Evolutionary conservation across 2,329 filamentous ascomycete species (phyloP).

Genomic region (Scedosporium dehoogii): DNA sequence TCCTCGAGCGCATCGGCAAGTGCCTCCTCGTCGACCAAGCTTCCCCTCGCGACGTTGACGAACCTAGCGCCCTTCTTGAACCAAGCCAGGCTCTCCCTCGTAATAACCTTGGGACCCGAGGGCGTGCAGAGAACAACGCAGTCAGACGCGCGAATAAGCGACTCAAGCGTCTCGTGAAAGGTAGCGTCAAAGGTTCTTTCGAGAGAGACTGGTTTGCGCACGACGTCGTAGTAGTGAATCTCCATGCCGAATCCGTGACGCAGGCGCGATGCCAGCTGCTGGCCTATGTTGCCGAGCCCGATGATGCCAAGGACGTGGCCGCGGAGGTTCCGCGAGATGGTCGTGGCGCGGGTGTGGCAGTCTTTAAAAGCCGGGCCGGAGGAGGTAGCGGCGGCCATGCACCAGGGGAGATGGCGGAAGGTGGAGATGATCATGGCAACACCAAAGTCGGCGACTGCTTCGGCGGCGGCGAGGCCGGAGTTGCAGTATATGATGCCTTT

Average conservation of each 20-base stretch:
- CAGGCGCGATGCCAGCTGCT: constrained; percentile 45
- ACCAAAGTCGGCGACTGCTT: constrained; percentile 64
- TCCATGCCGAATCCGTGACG: constrained; percentile 53
- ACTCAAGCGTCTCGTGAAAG: constrained; percentile 40
- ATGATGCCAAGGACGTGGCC: constrained; percentile 54
- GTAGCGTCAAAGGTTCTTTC: constrained; percentile 32
- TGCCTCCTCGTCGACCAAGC: constrained; percentile 55
- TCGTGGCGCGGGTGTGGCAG: constrained; percentile 51
- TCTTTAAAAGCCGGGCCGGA: constrained; percentile 34
- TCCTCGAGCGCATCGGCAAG: constrained; percentile 47
- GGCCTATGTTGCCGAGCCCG: constrained; percentile 59
- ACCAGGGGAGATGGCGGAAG: constrained; percentile 61
- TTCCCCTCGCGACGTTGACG: constrained; percentile 57
- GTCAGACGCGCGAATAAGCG: constrained; percentile 43
- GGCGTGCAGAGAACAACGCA: constrained; percentile 55
- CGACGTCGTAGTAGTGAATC: constrained; percentile 53
- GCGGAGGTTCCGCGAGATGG: constrained; percentile 53
- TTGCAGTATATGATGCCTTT: constrained; percentile 63
- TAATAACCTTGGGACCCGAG: constrained; percentile 37
- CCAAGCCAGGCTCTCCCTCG: constrained; percentile 31
- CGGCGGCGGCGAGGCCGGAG: constrained; percentile 57
- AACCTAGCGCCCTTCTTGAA: constrained; percentile 48
- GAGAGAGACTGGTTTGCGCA: constrained; percentile 33
- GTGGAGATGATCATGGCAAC: constrained; percentile 58
- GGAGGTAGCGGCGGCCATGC: constrained; percentile 42